Conservation (phyloP, 1,139 yeast species). For the Pichia sp. region DNA sequence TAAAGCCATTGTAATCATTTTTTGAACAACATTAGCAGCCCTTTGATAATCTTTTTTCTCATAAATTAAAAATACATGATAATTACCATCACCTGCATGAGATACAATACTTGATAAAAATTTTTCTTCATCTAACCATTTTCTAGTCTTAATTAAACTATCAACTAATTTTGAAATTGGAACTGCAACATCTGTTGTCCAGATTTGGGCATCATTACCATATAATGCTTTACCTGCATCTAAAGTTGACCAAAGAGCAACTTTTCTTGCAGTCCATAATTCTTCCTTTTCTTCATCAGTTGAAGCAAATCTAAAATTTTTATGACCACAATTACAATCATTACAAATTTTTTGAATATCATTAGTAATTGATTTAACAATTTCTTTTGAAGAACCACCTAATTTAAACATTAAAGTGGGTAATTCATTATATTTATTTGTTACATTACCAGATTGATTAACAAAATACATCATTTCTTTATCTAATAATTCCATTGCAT, state of each 20-base stretch:
- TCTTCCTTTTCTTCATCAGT: constrained; percentile 61
- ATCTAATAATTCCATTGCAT: constrained; percentile 66
- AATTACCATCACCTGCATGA: constrained; percentile 89
- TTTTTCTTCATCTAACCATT: constrained; percentile 52
- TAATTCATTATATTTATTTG: constrained; percentile 60
- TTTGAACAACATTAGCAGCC: constrained; percentile 52
- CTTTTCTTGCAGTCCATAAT: constrained; percentile 84
- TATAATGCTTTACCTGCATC: constrained; percentile 54
- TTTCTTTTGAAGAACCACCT: constrained; percentile 54
- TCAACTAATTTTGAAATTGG: constrained; percentile 67
- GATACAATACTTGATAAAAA: constrained; percentile 55
- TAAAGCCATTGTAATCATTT: constrained; percentile 62
- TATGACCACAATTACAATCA: constrained; percentile 30
- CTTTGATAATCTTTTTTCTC: constrained; percentile 38
- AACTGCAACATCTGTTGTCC: constrained; percentile 90
- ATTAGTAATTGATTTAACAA: constrained; percentile 50
- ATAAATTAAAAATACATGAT: constrained; percentile 73
- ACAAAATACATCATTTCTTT: constrained; percentile 64
- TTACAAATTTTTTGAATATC: constrained; percentile 54
- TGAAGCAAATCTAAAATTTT: constrained; percentile 54
- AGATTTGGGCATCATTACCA: constrained; percentile 58
- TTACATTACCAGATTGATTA: constrained; percentile 55
- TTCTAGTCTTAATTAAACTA: constrained; percentile 52
- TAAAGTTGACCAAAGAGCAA: constrained; percentile 82
- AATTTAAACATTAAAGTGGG: constrained; percentile 77